These are phyloP conservation scores for Asparagopsis taxiformis DNA, from an alignment of 31 red algal genomes.

Conservation along the genomic window DNA sequence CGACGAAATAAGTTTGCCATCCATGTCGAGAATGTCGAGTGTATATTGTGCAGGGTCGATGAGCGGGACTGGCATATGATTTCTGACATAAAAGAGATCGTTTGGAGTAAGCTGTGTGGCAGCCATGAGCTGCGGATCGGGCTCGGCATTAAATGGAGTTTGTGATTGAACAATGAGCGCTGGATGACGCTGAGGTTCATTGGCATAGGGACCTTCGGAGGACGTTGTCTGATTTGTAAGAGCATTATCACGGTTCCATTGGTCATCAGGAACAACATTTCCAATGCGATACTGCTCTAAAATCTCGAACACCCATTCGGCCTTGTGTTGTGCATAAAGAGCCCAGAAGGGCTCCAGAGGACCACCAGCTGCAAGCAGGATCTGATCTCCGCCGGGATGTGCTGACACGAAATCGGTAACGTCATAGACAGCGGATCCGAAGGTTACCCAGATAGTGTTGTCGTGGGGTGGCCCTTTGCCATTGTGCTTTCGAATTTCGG, in stretches of 20 bases:
- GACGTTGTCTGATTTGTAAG: not conserved
- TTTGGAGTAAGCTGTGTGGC: conserved; percentile 56
- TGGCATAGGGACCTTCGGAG: conserved; percentile 27
- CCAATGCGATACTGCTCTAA: conserved; percentile 66
- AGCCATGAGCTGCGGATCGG: conserved; percentile 29
- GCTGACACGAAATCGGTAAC: conserved; percentile 62
- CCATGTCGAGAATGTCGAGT: conserved; percentile 22
- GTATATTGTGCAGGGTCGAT: conserved; percentile 29
- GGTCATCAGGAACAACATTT: conserved; percentile 34
- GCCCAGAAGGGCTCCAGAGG: conserved; percentile 57
- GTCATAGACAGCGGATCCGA: conserved; percentile 62
- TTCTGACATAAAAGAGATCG: conserved; percentile 90
- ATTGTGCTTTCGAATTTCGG: no score
- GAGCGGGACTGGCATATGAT: conserved; percentile 86
- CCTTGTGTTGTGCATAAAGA: conserved; percentile 59
- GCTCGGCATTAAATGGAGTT: conserved; percentile 84
- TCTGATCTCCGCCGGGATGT: conserved; percentile 68
- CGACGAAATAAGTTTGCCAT: conserved; percentile 23
- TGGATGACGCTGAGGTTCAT: conserved; percentile 34
- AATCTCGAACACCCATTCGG: conserved; percentile 57
- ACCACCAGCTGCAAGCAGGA: conserved; percentile 65
- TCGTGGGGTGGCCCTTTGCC: no score
- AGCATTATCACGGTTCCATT: conserved; percentile 1
- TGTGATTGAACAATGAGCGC: conserved; percentile 39
- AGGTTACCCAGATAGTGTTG: conserved; percentile 56